Evolutionary conservation across 305 asterid species (phyloP), one percentile per base, ranked within the genome.

Genomic region (Euphrasia arctica): DNA sequence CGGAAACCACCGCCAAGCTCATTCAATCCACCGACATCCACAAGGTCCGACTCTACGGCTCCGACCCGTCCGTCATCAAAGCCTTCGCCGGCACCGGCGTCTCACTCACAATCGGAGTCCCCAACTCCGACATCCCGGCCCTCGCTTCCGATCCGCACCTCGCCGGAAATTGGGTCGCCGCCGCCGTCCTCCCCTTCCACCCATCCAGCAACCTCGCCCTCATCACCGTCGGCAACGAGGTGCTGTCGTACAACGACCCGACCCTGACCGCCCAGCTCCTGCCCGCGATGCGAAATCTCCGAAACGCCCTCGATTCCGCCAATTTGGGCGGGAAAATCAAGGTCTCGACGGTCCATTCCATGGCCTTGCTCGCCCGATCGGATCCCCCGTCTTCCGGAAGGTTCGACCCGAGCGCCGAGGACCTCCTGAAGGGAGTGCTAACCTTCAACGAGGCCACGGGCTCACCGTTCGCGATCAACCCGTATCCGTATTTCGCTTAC

Each of bases 291-390:
- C 78, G 64, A 71, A 83, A 83, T 66, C 72, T 83, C 58, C 79
- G 72, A 32, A 75, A 61, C 36, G 83, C 83, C 65, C 77, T 83
- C 9, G 72, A 59, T 5, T 60, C 69, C 0, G 80, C 63, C 36
- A 69, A 62, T 2, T 43, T 83, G 36, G 76, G 77, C 14, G 83
- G 86, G 55, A 65, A 72, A 28, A 67, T 83, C 51, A 83, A 76
- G 80, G 89, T 83, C 2, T 83, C 89, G 0, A 83, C 86, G 14
- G 89, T 83, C 18, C 86, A 83, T 54, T 79, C 84, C 54, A 80
- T 80, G 89, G 74, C 84, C 4, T 72, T 83, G 60, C 43, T 83
- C 74, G 59, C 58, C 28, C 78, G 64, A 36, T 83, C 89, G 0
- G 84, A 80, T 11, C 86, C 86, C 29, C 86, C 89, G 13, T 80